These are phyloP conservation scores for Capsella bursapastoris DNA, from an alignment of 345 rosid genomes.

Conservation along the genomic window DNA sequence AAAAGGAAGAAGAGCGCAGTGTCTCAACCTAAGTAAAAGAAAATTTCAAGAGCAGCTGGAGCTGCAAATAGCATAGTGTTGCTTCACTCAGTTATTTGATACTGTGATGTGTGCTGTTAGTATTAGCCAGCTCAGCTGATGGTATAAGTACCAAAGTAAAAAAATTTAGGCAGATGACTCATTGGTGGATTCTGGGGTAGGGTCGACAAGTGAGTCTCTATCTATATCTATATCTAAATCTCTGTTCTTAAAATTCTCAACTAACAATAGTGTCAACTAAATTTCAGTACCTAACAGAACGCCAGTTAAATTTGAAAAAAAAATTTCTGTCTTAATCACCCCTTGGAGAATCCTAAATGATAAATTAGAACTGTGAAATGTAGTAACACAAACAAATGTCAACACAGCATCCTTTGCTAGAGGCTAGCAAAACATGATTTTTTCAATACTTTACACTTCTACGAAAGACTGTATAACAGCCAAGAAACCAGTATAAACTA, in stretches of 20 bases:
- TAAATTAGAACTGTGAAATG: background rate
- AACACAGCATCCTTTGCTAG: background rate
- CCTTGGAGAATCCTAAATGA: background rate
- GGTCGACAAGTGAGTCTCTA: background rate
- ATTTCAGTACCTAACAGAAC: background rate
- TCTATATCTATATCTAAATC: background rate
- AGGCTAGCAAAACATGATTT: background rate
- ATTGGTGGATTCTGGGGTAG: background rate
- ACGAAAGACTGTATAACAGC: background rate
- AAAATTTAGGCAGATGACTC: background rate
- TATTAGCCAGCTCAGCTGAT: slow-evolving; percentile 4
- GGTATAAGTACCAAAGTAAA: background rate
- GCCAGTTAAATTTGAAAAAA: background rate
- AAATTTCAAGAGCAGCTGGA: slow-evolving; percentile 1
- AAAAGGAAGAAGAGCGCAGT: background rate
- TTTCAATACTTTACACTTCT: background rate
- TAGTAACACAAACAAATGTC: background rate
- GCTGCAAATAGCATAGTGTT: background rate
- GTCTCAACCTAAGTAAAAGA: slow-evolving; percentile 5
- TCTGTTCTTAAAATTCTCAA: background rate
- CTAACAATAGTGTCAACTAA: background rate
- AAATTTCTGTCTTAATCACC: background rate
- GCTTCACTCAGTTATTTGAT: background rate
- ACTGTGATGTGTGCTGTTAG: background rate
- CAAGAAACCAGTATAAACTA: background rate